Evolutionary conservation across 371 early-diverging fungal species (phyloP), one percentile per base, ranked within the genome.

Genomic region (Mortierella sp.): DNA sequence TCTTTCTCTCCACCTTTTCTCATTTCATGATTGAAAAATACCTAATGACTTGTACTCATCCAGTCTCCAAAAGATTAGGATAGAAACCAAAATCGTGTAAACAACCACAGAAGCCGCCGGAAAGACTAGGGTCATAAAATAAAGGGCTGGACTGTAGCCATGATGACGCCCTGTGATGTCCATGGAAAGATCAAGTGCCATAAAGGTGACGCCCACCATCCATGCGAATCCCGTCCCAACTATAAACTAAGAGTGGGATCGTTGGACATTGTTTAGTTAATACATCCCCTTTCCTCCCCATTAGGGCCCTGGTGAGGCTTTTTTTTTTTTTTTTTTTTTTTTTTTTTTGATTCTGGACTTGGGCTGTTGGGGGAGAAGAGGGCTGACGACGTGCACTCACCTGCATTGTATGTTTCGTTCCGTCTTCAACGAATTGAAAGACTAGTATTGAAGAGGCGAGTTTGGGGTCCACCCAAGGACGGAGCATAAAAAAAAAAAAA

Each of bases 401-500:
- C 58, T 53, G 62, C 16, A 55, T 48, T 1, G 56, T 62, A 18
- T 50, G 29, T 43, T 61, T 69, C 28, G 75, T 66, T 5, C 70
- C 70, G 26, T 69, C 75, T 1, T 70, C 70, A 11, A 66, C 66
- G 47, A 75, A 65, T 47, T 75, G 75, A 59, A 64, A 75, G 16
- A 75, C 75, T 75, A n/a, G n/a, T n/a, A n/a, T n/a, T n/a, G n/a
- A n/a, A 57, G 16, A 50, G 50, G 21, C 21, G n/a, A 2, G 50
- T 50, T 16, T 5, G n/a, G 21, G 4, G 50, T 5, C n/a, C 16
- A 21, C n/a, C 16, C n/a, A n/a, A n/a, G n/a, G n/a, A n/a, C n/a
- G n/a, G n/a, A n/a, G n/a, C 16, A 50, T 5, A 50, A 21, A 14
- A 50, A 14, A 2, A 19, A 14, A 4, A 46, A 7, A 12, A n/a